These are phyloP conservation scores for Kitagawia praeruptora DNA, from an alignment of 129 eudicot species.

Conservation along the genomic window DNA sequence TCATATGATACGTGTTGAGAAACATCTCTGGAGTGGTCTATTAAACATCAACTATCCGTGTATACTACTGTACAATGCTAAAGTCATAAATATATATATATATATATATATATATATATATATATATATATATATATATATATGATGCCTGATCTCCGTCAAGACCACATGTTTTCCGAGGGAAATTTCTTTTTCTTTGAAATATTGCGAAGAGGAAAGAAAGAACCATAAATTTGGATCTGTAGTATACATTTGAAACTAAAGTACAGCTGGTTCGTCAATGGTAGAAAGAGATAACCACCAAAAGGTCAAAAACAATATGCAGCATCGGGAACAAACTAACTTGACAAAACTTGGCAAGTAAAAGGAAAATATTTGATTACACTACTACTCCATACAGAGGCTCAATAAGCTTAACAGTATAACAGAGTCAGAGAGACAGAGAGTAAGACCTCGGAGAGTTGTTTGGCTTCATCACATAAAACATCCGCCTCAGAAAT, in stretches of 20 bases:
- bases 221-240: neutral
- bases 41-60: neutral
- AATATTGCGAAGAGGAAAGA: neutral
- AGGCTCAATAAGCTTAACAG: neutral
- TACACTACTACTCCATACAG: neutral
- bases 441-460: slow-evolving; percentile 46
- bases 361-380: neutral
- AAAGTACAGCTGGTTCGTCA: neutral
- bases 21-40: neutral
- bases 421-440: neutral
- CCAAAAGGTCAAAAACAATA: neutral
- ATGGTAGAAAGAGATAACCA: neutral
- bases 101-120: neutral
- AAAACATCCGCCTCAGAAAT: slow-evolving; percentile 54
- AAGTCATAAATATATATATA: neutral
- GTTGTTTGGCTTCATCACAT: slow-evolving; percentile 39
- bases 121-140: neutral
- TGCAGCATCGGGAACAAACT: neutral
- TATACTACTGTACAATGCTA: neutral
- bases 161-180: neutral
- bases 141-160: neutral
- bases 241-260: neutral
- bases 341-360: neutral
- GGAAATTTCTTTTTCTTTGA: neutral
- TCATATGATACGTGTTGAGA: neutral